Evolutionary conservation across 1,284 basidiomycete genomes (phyloP), one percentile per base, ranked within the genome.

Genomic region (Grifola frondosa): DNA sequence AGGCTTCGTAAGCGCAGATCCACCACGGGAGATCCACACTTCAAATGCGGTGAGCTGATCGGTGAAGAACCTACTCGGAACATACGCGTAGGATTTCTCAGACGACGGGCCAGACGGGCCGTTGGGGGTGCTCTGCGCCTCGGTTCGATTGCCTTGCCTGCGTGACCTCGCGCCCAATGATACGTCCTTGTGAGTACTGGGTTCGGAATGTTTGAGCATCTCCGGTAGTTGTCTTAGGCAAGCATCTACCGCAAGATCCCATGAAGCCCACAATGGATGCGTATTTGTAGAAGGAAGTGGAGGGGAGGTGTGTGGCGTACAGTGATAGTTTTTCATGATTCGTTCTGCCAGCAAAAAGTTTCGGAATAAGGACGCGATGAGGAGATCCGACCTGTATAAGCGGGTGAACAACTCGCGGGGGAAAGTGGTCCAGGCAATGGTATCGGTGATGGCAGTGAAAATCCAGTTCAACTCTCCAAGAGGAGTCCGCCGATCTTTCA

Each of bases 401-500:
- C 92, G 81, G 31, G 93, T 94, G 68, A 99, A 99, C 10, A 94
- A 81, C 39, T 96, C 91, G 38, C 89, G 81, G 16, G 94, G 90
- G 60, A 99, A 94, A 0, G 93, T 92, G 10, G 95, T 94, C 96
- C 97, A 99, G 11, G 97, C 97, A 52, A 99, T 98, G 7, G 96
- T 98, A 67, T 99, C 96, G 13, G 96, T 99, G 52, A 99, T 93
- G 30, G 96, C 93, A 2, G 93, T 98, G 69, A 99, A 98, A 56
- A 99, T 98, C 96, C 97, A 99, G 66, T 97, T 97, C 21, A 99
- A 81, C 67, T 99, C 96, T 40, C 96, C 96, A 2, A 99, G 75
- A 1, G 96, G 96, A 3, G 97, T 98, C 19, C 94, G 80, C 24
- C 96, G 80, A 61, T 99, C 96, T 66, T 97, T 97, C 48, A 99